Base-by-base conservation (phyloP, 2,329 filamentous ascomycete genomes). In the Exophiala sideris region DNA sequence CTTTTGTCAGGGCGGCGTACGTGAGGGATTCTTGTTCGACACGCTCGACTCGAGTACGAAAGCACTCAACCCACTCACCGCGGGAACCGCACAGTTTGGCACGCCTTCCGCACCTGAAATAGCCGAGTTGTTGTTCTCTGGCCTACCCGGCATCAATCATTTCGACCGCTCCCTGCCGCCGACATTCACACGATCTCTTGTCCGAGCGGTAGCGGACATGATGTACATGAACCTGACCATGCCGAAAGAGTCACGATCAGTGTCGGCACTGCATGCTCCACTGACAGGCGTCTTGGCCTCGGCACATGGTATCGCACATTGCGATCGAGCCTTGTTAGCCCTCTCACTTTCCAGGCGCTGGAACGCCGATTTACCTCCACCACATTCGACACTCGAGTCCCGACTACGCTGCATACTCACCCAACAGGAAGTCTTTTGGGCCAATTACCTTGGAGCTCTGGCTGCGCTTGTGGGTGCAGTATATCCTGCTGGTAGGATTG, bases 1-100 rank as follows among this genome's bases (percentile, higher is more conserved):
- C 1, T 96, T 96, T 71, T 95, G 90, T 67, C 86, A 89, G 63
- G 89, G 91, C 16, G 91, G 91, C 6, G 91, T 96, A 57, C 79
- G 91, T 38, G 91, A 96, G 70, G 91, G 91, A 0, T 85, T 85
- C 40, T 73, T 96, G 36, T 90, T 89, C 72, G 56, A 62, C 38
- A 62, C 62, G 2, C 78, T 96, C 9, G 76, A 83, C 0, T 62
- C 70, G 0, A 67, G 76, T 0, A 70, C 87, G 12, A 82, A 87
- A 50, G 80, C 83, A 46, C 78, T 82, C 60, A 78, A 86, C 62
- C 89, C 91, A 0, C 73, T 95, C 1, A 71, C 82, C 9, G 80
- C 82, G 0, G 83, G 82, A 1, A 88, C 84, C 0, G 64, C 66
- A 11, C 74, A 74, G 1, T 81, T 79, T 57, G 79, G 79, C 0